These are phyloP conservation scores for Tolypocladium inflatum DNA, from an alignment of 2,329 filamentous ascomycete species.

Conservation along the genomic window DNA sequence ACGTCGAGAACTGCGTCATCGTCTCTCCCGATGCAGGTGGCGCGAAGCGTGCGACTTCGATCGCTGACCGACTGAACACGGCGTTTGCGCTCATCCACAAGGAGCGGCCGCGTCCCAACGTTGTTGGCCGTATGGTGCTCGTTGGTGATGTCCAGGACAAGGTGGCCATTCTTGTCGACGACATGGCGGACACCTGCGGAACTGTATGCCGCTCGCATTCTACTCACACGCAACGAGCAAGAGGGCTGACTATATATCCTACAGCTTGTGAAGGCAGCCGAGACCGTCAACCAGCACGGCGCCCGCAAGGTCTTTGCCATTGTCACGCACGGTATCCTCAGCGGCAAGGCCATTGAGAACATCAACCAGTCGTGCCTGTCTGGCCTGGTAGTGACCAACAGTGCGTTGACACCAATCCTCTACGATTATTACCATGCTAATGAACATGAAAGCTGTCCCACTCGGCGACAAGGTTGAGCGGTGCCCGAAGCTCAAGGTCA, in stretches of 20 bases:
- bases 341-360: constrained; percentile 78
- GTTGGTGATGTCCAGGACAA: constrained; percentile 88
- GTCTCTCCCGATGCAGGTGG: constrained; percentile 92
- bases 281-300: constrained; percentile 78
- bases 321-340: constrained; percentile 88
- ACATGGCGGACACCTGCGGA: constrained; percentile 95
- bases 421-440: constrained; percentile 12
- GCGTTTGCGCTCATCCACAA: constrained; percentile 95
- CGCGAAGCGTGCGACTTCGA: constrained; percentile 86
- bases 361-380: constrained; percentile 70
- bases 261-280: constrained; percentile 66
- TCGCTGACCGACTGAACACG: constrained; percentile 83
- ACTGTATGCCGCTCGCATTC: constrained; percentile 36
- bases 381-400: constrained; percentile 85
- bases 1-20: constrained; percentile 77
- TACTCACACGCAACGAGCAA: not conserved
- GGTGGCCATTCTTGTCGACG: constrained; percentile 91
- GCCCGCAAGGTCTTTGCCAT: constrained; percentile 87
- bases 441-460: constrained; percentile 21
- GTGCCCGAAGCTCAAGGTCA: constrained; percentile 76
- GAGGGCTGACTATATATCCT: not conserved
- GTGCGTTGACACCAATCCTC: constrained; percentile 16
- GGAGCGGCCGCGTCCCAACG: constrained; percentile 76
- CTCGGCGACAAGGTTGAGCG: constrained; percentile 68
- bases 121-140: constrained; percentile 86